These are phyloP conservation scores for Cucurbita ficifolia DNA, from an alignment of 306 rosid species.

Conservation along the genomic window DNA sequence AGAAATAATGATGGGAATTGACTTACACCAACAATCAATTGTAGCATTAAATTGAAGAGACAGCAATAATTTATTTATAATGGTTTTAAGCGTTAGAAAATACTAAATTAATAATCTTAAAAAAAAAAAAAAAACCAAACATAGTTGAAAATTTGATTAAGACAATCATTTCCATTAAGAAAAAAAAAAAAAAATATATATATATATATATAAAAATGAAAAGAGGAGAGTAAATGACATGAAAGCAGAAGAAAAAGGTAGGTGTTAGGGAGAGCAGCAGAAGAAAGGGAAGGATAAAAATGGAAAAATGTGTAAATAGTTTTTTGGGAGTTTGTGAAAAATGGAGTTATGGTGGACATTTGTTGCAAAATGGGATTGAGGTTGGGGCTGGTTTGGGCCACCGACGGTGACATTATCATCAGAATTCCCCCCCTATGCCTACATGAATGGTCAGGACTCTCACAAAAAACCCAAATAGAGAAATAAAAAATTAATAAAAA, in stretches of 20 bases:
- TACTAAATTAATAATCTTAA: neutral
- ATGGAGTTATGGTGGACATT: neutral
- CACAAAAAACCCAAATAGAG: neutral
- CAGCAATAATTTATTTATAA: neutral
- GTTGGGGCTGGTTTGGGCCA: slow-evolving; percentile 33
- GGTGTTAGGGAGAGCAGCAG: neutral
- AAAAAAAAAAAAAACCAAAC: neutral
- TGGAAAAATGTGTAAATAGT: neutral
- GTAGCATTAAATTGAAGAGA: neutral
- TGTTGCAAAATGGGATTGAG: slow-evolving; percentile 17
- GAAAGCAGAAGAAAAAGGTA: too few relatives aligned
- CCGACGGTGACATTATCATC: slow-evolving; percentile 38
- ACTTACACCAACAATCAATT: neutral
- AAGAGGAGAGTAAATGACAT: too few relatives aligned
- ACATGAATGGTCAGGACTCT: slow-evolving; percentile 22
- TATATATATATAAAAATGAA: too few relatives aligned
- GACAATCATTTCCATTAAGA: neutral
- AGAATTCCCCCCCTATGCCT: slow-evolving; percentile 5
- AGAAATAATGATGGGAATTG: neutral
- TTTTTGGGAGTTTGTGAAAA: neutral
- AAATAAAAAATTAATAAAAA: slow-evolving; percentile 10
- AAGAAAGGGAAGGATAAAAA: neutral
- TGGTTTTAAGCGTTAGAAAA: neutral
- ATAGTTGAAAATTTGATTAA: too few relatives aligned
- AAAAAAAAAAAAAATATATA: too few relatives aligned